phyloP scores from a whole-genome alignment of 169 alveolate species.

The Cryptosporidium viatorum region DNA sequence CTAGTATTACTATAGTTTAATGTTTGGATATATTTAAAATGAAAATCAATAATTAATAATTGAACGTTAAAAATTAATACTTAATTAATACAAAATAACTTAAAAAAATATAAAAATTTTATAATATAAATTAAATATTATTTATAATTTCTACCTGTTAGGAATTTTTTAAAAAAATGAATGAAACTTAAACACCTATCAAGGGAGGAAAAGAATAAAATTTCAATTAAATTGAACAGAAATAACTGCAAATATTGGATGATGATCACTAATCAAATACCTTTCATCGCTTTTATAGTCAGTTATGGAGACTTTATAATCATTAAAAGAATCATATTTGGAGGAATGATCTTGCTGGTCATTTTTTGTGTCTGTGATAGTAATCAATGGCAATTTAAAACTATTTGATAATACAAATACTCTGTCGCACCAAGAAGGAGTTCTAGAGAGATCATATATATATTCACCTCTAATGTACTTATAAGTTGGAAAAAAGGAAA shows the following conservation, averaged over 20 bases:
- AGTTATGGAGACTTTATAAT: not conserved
- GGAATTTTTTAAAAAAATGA: not conserved
- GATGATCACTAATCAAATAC: constrained; percentile 84
- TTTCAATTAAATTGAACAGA: constrained; percentile 12
- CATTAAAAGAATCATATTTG: constrained; percentile 38
- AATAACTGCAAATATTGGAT: constrained; percentile 84
- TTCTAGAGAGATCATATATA: constrained; percentile 88
- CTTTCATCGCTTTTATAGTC: constrained; percentile 82
- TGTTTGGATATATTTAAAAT: no score
- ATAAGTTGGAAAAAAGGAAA: constrained; percentile 92
- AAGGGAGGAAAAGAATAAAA: not conserved
- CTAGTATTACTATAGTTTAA: no score
- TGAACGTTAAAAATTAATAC: no score
- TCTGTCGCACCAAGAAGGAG: constrained; percentile 94
- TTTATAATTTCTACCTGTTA: not conserved
- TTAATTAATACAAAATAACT: no score
- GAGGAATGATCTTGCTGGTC: constrained; percentile 74
- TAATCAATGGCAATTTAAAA: not conserved
- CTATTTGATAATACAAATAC: constrained; percentile 71
- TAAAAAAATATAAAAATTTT: no score
- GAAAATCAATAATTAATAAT: no score
- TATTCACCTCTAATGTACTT: constrained; percentile 88
- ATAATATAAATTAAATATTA: no score
- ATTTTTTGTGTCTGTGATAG: not conserved
- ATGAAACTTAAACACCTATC: not conserved